Conservation (phyloP, 768 basidiomycete species). For the Naganishia kalamii region DNA sequence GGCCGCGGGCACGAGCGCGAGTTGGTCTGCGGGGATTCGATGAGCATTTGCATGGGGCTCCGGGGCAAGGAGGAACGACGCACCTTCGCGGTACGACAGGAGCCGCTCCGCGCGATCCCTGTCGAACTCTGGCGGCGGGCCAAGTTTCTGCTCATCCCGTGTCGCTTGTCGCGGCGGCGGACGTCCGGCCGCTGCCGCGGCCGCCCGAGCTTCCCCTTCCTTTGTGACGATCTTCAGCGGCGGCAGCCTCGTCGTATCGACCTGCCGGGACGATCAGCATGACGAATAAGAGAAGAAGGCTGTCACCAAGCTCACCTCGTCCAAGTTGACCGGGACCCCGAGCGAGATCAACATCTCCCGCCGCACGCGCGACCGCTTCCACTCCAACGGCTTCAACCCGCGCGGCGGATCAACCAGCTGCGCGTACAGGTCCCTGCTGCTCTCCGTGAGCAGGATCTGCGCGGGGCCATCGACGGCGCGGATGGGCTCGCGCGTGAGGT, state of each 20-base stretch:
- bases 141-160: constrained; percentile 53
- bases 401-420: constrained; percentile 65
- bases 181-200: constrained; percentile 23
- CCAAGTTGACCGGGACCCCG: constrained; percentile 89
- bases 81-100: constrained; percentile 64
- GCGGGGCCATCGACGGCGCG: constrained; percentile 72
- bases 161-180: constrained; percentile 44
- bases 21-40: constrained; percentile 53
- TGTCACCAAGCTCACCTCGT: constrained; percentile 80
- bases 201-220: constrained; percentile 19
- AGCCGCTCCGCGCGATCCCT: constrained; percentile 60
- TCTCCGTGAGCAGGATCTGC: constrained; percentile 68
- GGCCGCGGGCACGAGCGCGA: constrained; percentile 64
- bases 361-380: constrained; percentile 86
- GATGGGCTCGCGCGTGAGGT: constrained; percentile 64
- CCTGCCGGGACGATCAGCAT: constrained; percentile 20
- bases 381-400: constrained; percentile 79
- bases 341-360: constrained; percentile 83
- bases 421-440: constrained; percentile 72
- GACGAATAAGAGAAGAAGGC: too few species aligned
- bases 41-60: background rate
- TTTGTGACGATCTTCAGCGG: constrained; percentile 69
- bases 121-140: constrained; percentile 71
- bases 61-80: constrained; percentile 26
- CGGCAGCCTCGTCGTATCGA: constrained; percentile 54